These are phyloP conservation scores for Diplodia corticola DNA, from an alignment of 2,329 filamentous ascomycete species.

Conservation along the genomic window DNA sequence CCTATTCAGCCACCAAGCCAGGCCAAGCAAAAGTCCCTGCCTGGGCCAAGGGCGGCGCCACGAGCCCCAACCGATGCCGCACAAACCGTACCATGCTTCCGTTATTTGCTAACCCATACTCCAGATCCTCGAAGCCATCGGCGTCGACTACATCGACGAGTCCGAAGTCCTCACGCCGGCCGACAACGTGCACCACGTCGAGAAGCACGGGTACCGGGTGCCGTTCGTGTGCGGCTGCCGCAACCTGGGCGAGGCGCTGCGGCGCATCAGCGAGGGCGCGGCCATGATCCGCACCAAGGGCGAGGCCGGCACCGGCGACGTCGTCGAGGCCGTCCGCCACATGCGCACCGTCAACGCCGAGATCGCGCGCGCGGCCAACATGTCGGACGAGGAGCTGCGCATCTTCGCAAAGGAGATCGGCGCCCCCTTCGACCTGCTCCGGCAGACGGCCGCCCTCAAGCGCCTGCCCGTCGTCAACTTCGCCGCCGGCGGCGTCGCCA, in stretches of 20 bases:
- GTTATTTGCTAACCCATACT: not conserved
- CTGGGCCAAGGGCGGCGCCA: not conserved
- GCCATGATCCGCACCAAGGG: conserved; percentile 99
- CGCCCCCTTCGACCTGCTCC: conserved; percentile 74
- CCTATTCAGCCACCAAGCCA: not conserved
- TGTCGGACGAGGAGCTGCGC: conserved; percentile 71
- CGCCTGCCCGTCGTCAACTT: conserved; percentile 96
- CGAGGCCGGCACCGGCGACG: conserved; percentile 94
- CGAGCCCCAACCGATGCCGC: conserved; percentile 9
- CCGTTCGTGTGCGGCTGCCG: conserved; percentile 97
- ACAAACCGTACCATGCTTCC: not conserved
- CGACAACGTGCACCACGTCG: conserved; percentile 86
- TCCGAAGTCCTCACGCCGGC: conserved; percentile 96
- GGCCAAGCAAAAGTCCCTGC: not conserved
- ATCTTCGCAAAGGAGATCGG: conserved; percentile 79
- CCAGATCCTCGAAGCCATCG: conserved; percentile 89
- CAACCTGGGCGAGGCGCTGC: conserved; percentile 88
- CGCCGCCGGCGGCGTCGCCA: conserved; percentile 98
- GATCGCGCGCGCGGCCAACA: conserved; percentile 69
- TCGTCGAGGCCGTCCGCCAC: conserved; percentile 94
- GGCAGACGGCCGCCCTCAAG: conserved; percentile 82
- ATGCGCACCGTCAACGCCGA: conserved; percentile 87
- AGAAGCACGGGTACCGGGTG: conserved; percentile 77
- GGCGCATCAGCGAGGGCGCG: conserved; percentile 87
- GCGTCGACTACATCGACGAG: conserved; percentile 98